Evolutionary conservation across 176 grass and related monocot species (phyloP).

Genomic region (Hordeum vulgare): DNA sequence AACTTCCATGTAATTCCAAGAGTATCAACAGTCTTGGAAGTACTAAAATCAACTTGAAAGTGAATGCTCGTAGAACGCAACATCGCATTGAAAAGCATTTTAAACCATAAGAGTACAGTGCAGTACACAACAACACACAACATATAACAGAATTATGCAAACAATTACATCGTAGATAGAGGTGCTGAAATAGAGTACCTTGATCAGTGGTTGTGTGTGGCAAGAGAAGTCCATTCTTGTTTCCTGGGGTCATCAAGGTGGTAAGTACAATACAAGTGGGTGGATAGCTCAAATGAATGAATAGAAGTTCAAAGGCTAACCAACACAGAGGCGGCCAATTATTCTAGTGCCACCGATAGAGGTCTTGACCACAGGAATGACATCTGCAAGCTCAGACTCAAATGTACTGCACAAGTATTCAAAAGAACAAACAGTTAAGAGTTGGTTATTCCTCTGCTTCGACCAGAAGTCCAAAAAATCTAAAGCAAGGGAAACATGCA

Average conservation of each 20-base stretch:
- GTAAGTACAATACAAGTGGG: background rate
- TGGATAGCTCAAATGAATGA: background rate
- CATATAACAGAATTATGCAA: background rate
- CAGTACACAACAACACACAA: background rate
- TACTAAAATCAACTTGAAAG: background rate
- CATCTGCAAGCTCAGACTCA: conserved; percentile 81
- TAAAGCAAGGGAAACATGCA: background rate
- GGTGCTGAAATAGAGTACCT: conserved; percentile 38
- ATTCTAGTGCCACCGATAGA: conserved; percentile 88
- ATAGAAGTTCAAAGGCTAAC: conserved; percentile 25
- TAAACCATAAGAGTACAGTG: background rate
- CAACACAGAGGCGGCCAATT: conserved; percentile 80
- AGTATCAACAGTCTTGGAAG: background rate
- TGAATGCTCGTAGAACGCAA: background rate
- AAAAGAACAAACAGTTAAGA: background rate
- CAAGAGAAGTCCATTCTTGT: conserved; percentile 98
- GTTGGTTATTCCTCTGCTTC: background rate
- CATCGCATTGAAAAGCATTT: background rate
- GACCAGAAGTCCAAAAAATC: background rate
- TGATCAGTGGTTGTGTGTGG: conserved; percentile 96
- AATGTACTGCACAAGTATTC: conserved; percentile 48
- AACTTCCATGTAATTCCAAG: background rate
- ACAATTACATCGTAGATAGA: background rate
- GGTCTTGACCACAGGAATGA: conserved; percentile 93
- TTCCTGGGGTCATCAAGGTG: conserved; percentile 45